These are phyloP conservation scores for Magnaporthiopsis rhizophila DNA, from an alignment of 2,329 filamentous ascomycete species.

Conservation along the genomic window DNA sequence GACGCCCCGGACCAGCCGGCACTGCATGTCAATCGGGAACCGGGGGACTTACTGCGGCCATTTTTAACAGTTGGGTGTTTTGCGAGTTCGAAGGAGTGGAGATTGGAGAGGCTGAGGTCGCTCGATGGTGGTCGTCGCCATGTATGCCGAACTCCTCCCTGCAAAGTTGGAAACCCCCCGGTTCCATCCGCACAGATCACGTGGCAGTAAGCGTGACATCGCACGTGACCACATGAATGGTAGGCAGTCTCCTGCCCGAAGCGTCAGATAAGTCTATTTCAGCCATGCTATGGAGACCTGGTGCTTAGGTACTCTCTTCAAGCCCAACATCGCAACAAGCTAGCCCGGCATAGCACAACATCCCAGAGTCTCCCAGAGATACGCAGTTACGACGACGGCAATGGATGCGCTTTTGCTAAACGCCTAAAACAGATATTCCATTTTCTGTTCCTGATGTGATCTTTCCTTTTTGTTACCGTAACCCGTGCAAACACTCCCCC, in stretches of 20 bases:
- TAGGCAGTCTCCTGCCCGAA: no score
- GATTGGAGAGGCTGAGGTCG: conserved; percentile 31
- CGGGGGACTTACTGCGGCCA: conserved; percentile 57
- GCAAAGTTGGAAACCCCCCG: conserved; percentile 6
- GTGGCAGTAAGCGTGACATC: not conserved
- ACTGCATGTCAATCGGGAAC: conserved; percentile 11
- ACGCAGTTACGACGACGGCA: not conserved
- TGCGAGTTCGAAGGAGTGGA: conserved; percentile 37
- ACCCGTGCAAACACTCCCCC: no score
- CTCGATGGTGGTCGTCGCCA: conserved; percentile 2
- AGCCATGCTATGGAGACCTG: no score
- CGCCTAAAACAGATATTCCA: not conserved
- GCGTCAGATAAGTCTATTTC: no score
- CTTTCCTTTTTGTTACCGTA: not conserved
- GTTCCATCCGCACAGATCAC: not conserved
- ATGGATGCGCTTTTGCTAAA: not conserved
- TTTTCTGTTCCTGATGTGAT: not conserved
- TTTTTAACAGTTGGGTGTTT: conserved; percentile 43
- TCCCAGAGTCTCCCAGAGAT: not conserved
- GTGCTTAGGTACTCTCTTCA: no score
- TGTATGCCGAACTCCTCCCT: conserved; percentile 3
- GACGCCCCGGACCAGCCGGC: not conserved
- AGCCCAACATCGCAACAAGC: not conserved
- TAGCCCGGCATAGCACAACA: no score
- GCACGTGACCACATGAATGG: not conserved